Evolutionary conservation across 1,284 basidiomycete species (phyloP).

Genomic region (Tilletia indica): DNA sequence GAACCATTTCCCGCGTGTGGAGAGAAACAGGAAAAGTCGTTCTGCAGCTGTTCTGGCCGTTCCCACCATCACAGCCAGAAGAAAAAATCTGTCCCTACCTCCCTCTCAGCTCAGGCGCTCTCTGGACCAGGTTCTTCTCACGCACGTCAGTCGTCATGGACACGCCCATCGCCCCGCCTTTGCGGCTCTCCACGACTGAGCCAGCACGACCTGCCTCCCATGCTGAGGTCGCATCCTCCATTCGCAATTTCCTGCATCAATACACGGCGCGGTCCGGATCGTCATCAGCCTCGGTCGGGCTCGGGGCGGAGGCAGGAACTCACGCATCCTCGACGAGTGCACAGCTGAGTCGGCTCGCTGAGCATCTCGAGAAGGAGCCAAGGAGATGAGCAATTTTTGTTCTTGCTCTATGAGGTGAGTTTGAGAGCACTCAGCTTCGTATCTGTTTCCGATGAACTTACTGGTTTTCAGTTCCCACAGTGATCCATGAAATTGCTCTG

Average conservation of each 20-base stretch:
- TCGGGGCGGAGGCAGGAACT: background rate
- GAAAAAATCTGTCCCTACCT: too few species aligned
- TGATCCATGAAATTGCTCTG: too few species aligned
- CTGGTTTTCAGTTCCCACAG: too few species aligned
- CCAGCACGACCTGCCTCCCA: background rate
- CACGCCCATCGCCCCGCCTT: slow-evolving; percentile 3
- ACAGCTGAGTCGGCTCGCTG: slow-evolving; percentile 8
- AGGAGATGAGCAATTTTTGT: too few species aligned
- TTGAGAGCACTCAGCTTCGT: too few species aligned
- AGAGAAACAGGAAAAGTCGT: background rate
- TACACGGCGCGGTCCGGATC: slow-evolving; percentile 13
- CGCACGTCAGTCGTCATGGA: background rate
- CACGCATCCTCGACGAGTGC: slow-evolving; percentile 12
- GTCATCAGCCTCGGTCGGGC: background rate
- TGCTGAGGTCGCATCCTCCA: background rate
- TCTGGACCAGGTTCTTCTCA: too few species aligned
- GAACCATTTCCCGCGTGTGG: background rate
- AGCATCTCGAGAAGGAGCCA: background rate
- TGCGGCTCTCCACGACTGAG: background rate
- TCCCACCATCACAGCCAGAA: background rate
- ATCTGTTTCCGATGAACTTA: too few species aligned
- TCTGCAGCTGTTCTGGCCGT: background rate
- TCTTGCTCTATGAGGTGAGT: too few species aligned
- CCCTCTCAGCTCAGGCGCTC: too few species aligned
- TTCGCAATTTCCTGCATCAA: background rate